Conservation (phyloP, 495 filamentous ascomycete genomes). For the Aspergillus asperescens region DNA sequence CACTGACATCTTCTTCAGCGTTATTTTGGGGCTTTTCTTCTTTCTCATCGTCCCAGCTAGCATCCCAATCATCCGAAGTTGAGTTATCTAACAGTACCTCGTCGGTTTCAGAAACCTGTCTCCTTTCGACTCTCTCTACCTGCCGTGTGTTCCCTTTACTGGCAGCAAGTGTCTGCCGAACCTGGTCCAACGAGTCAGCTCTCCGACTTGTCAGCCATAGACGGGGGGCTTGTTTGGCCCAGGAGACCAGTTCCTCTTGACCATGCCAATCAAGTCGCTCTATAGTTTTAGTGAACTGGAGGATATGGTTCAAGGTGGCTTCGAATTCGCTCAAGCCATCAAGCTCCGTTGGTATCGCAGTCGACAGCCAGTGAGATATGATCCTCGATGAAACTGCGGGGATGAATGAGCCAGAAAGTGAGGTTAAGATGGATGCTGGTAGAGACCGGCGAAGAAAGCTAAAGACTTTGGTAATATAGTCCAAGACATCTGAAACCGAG, state of each 20-base stretch:
- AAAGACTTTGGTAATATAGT: conserved; percentile 55
- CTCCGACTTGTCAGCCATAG: conserved; percentile 84
- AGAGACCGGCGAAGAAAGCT: conserved; percentile 60
- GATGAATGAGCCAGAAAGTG: conserved; percentile 62
- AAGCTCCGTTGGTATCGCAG: conserved; percentile 67
- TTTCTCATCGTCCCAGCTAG: conserved; percentile 62
- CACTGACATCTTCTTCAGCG: conserved; percentile 60
- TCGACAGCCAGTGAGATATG: conserved; percentile 67
- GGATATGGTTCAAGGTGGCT: conserved; percentile 52
- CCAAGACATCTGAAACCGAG: conserved; percentile 30
- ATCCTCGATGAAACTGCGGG: conserved; percentile 59
- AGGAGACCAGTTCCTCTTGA: conserved; percentile 64
- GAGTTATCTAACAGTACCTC: conserved; percentile 53
- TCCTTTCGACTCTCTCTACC: conserved; percentile 82
- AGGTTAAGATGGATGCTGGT: conserved; percentile 55
- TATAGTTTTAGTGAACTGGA: conserved; percentile 57
- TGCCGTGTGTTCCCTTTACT: conserved; percentile 57
- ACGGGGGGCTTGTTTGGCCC: conserved; percentile 71
- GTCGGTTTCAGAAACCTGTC: conserved; percentile 65
- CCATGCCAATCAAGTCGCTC: conserved; percentile 62
- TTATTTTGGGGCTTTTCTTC: conserved; percentile 37
- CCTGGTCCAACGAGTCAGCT: conserved; percentile 66
- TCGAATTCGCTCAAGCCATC: conserved; percentile 65
- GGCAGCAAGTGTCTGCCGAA: conserved; percentile 60
- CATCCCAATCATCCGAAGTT: conserved; percentile 68